These are phyloP conservation scores for Hymenoscyphus salicellus DNA, from an alignment of 2,329 filamentous ascomycete species.

Conservation along the genomic window DNA sequence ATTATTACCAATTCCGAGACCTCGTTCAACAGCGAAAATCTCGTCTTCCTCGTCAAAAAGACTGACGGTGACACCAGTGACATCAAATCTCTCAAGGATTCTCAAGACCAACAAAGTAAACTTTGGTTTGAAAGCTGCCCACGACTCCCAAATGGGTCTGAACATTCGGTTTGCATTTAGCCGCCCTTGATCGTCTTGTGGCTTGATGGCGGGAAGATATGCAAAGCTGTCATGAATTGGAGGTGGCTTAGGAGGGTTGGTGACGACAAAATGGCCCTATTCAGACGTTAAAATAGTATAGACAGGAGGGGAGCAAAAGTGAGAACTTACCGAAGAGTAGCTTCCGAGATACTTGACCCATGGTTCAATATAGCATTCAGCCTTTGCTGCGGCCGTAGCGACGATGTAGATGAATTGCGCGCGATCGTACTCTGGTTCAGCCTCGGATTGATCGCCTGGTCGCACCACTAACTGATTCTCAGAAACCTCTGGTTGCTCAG, in stretches of 20 bases:
- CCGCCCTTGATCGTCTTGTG: conserved; percentile 32
- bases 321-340: background rate
- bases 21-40: conserved; percentile 34
- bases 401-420: background rate
- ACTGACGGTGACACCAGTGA: conserved; percentile 35
- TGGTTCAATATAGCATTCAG: background rate
- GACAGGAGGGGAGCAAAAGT: background rate
- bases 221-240: conserved; percentile 26
- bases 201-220: conserved; percentile 33
- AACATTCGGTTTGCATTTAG: conserved; percentile 24
- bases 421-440: no score
- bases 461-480: background rate
- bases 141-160: conserved; percentile 24
- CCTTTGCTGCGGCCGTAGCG: background rate
- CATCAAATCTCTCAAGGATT: conserved; percentile 32
- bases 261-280: conserved; percentile 37
- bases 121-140: background rate
- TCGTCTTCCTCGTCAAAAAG: conserved; percentile 36
- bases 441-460: background rate
- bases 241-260: conserved; percentile 37
- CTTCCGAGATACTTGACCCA: background rate
- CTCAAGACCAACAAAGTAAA: conserved; percentile 4
- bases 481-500: background rate
- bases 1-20: conserved; percentile 30
- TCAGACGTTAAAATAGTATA: background rate